Percentiles rank a stretch among this genome's conserved stretches.
Evolutionary conservation across 306 rosid species (phyloP).

Genomic region (Cucurbita maxima): DNA sequence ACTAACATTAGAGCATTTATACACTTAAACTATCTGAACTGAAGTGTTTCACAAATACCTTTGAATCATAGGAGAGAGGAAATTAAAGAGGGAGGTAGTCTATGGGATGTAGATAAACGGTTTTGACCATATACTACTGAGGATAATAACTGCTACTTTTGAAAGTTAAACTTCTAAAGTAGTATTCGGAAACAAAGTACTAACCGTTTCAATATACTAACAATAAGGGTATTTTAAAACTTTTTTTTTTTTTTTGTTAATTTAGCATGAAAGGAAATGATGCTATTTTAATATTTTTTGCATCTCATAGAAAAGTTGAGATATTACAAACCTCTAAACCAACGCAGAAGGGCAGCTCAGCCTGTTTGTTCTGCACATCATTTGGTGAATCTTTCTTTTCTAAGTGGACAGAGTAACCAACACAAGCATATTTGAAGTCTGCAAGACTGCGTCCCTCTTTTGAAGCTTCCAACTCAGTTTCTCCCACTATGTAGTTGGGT

Average conservation of each 20-base stretch:
- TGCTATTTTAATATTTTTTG: background rate
- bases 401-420: conserved; percentile 75
- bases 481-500: conserved; percentile 59
- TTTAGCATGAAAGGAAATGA: background rate
- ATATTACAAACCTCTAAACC: conserved; percentile 67
- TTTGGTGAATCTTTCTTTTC: conserved; percentile 46
- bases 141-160: too few relatives aligned
- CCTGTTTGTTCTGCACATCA: conserved; percentile 40
- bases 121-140: too few relatives aligned
- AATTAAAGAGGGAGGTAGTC: too few relatives aligned
- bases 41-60: too few relatives aligned
- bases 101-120: too few relatives aligned
- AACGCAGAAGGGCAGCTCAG: conserved; percentile 64
- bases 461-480: conserved; percentile 65
- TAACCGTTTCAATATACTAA: too few relatives aligned
- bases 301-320: background rate
- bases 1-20: background rate
- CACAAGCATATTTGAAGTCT: conserved; percentile 74
- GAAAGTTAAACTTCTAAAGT: too few relatives aligned
- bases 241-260: too few relatives aligned
- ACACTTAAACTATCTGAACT: too few relatives aligned
- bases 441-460: conserved; percentile 56
- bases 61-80: too few relatives aligned
- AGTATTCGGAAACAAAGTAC: too few relatives aligned
- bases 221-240: too few relatives aligned